These are phyloP conservation scores for Centaurea solstitialis DNA, from an alignment of 129 eudicot genomes.

Conservation along the genomic window DNA sequence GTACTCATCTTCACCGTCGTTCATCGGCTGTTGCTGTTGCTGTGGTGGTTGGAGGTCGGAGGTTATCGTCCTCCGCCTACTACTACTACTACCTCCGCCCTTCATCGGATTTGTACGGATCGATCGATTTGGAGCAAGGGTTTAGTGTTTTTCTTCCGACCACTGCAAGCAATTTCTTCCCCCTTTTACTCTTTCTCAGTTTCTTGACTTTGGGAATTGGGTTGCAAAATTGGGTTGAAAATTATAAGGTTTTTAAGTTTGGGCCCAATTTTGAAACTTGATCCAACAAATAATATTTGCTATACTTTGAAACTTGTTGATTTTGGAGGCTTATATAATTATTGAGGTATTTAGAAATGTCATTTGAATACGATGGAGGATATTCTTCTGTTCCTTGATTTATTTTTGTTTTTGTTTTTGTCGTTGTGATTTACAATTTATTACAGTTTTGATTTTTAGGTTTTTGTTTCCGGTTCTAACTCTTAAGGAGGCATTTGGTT, in stretches of 20 bases:
- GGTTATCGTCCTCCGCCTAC: slow-evolving; percentile 3
- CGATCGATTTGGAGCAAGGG: background rate
- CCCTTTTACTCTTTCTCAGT: background rate
- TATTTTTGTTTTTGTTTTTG: too few species aligned
- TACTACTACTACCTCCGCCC: slow-evolving; percentile 12
- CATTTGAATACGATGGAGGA: too few species aligned
- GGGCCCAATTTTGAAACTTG: background rate
- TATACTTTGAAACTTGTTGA: too few species aligned
- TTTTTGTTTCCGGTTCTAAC: too few species aligned
- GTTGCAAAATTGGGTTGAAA: background rate
- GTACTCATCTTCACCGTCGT: slow-evolving; percentile 18
- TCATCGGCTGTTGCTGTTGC: background rate
- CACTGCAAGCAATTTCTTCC: background rate
- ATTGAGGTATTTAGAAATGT: too few species aligned
- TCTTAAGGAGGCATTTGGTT: too few species aligned
- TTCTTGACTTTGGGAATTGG: background rate
- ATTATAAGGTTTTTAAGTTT: background rate
- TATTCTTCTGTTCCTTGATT: too few species aligned
- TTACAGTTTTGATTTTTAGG: too few species aligned
- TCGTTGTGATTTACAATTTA: too few species aligned
- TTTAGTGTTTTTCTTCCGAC: slow-evolving; percentile 3
- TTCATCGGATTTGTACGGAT: slow-evolving; percentile 1
- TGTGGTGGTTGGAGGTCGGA: background rate
- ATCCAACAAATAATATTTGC: background rate
- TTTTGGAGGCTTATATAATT: too few species aligned